Conservation (phyloP, 2,329 filamentous ascomycete species). For the Pyricularia sp. region DNA sequence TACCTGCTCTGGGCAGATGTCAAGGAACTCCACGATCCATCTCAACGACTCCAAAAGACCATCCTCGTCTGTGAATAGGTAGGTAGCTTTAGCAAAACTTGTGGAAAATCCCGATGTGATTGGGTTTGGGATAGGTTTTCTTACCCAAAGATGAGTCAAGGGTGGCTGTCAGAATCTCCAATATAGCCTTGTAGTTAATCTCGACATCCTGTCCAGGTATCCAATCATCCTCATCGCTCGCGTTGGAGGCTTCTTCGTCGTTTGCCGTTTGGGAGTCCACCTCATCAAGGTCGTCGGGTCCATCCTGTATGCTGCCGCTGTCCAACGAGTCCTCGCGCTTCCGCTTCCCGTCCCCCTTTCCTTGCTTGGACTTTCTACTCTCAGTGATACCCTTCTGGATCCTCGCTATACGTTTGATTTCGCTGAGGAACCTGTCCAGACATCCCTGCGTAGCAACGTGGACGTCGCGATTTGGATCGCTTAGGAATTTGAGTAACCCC, state of each 20-base stretch:
- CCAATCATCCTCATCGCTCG: conserved; percentile 79
- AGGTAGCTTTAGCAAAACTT: neutral
- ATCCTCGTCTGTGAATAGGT: conserved; percentile 55
- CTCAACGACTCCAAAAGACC: conserved; percentile 80
- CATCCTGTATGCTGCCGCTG: conserved; percentile 44
- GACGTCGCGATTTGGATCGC: conserved; percentile 86
- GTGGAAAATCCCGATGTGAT: neutral
- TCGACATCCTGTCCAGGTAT: conserved; percentile 94
- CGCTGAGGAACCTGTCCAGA: conserved; percentile 77
- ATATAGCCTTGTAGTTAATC: conserved; percentile 80
- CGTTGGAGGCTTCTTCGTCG: conserved; percentile 34
- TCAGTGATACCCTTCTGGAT: conserved; percentile 88
- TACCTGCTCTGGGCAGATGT: conserved; percentile 95
- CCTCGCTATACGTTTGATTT: conserved; percentile 87
- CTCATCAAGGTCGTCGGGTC: conserved; percentile 48
- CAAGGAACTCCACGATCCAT: conserved; percentile 94
- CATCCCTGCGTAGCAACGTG: conserved; percentile 82
- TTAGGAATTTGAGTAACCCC: conserved; percentile 81
- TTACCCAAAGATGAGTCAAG: conserved; percentile 69
- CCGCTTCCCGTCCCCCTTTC: conserved; percentile 45
- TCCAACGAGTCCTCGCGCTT: conserved; percentile 61
- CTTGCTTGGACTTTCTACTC: conserved; percentile 52
- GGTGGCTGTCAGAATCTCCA: conserved; percentile 83
- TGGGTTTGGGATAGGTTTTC: conserved; percentile 11
- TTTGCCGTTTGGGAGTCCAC: conserved; percentile 29